Conservation (phyloP, 2,329 filamentous ascomycete species). For the Venturiaceae sp. region DNA sequence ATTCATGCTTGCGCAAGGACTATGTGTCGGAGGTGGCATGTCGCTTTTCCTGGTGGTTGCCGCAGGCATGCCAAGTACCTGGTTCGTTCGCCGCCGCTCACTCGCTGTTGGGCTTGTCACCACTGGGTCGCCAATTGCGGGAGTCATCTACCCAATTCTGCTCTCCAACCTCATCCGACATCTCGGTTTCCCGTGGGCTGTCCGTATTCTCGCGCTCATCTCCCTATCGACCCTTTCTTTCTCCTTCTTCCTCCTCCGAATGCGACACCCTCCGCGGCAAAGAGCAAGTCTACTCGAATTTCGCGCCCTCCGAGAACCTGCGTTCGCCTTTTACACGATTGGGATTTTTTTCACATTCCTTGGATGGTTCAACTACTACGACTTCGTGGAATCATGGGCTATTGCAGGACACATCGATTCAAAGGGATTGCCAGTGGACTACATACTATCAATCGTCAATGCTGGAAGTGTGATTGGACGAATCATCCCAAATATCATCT, state of each 20-base stretch:
- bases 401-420: background rate
- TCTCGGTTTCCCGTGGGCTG: slow-evolving; percentile 2
- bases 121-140: slow-evolving; percentile 31
- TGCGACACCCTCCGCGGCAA: background rate
- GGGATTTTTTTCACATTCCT: slow-evolving; percentile 3
- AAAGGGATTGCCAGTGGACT: slow-evolving; percentile 10
- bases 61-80: slow-evolving; percentile 36
- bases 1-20: slow-evolving; percentile 14
- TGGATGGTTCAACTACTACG: slow-evolving; percentile 2
- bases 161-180: slow-evolving; percentile 43
- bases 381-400: background rate
- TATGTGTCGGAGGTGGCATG: slow-evolving; percentile 34
- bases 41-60: slow-evolving; percentile 32
- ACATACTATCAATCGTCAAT: slow-evolving; percentile 33
- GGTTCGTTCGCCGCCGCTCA: slow-evolving; percentile 35
- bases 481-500: slow-evolving; percentile 26
- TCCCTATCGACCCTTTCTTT: background rate
- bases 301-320: background rate
- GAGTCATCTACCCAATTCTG: slow-evolving; percentile 42
- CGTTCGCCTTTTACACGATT: background rate
- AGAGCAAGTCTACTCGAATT: background rate
- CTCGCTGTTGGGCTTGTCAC: slow-evolving; percentile 35
- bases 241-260: background rate
- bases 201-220: background rate
- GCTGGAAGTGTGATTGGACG: slow-evolving; percentile 31